These are phyloP conservation scores for Sonneratia alba DNA, from an alignment of 345 rosid species.

Conservation along the genomic window DNA sequence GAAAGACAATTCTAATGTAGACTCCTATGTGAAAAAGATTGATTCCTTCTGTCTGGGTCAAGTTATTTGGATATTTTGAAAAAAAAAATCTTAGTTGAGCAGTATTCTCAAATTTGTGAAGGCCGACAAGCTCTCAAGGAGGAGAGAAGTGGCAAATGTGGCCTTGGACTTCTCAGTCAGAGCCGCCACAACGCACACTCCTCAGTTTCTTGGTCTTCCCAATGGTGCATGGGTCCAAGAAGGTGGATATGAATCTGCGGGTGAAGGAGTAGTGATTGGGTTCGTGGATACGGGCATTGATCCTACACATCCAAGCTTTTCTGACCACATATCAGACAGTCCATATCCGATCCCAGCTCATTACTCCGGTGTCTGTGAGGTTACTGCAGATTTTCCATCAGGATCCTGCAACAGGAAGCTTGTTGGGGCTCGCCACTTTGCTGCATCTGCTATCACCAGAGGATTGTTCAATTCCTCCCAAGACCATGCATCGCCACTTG, in stretches of 20 bases:
- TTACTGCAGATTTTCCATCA: conserved; percentile 88
- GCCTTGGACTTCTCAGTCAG: conserved; percentile 78
- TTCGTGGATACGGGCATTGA: conserved; percentile 92
- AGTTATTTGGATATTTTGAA: neutral
- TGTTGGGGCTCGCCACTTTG: conserved; percentile 91
- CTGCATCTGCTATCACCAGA: conserved; percentile 91
- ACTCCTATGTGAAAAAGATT: neutral
- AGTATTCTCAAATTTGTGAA: conserved; percentile 17
- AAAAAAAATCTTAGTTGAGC: conserved; percentile 1
- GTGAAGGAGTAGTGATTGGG: conserved; percentile 91
- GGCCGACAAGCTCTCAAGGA: conserved; percentile 63
- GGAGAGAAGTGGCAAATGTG: conserved; percentile 75
- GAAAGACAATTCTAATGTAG: neutral
- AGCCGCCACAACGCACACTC: conserved; percentile 88
- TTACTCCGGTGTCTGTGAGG: conserved; percentile 90
- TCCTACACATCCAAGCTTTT: conserved; percentile 85
- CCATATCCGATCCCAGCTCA: conserved; percentile 72
- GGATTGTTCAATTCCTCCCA: conserved; percentile 80
- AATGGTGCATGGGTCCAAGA: conserved; percentile 71
- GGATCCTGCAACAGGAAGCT: conserved; percentile 97
- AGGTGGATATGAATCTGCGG: conserved; percentile 80
- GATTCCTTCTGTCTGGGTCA: neutral
- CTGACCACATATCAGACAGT: conserved; percentile 41
- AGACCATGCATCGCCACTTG: conserved; percentile 91
- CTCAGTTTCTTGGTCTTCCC: conserved; percentile 89